Percentiles rank a stretch among this genome's conserved stretches.
phyloP scores from a whole-genome alignment of 2,329 filamentous ascomycete species.

The Seiridium unicorne region DNA sequence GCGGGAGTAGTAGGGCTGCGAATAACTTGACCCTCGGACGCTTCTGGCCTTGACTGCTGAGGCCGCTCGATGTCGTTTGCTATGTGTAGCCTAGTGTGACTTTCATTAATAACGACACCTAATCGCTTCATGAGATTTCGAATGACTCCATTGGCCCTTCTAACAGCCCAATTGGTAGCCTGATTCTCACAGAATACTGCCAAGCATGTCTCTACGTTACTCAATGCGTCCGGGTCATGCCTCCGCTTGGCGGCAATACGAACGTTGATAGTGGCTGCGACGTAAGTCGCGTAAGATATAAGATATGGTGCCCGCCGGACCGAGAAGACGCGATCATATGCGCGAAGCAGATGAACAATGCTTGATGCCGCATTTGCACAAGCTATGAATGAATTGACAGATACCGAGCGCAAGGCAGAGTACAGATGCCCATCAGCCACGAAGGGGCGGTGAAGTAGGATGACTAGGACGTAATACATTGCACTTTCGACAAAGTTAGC shows the following conservation, averaged over 20 bases:
- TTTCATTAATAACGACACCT: slow-evolving; percentile 23
- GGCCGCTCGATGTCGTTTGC: neutral
- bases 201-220: slow-evolving; percentile 40
- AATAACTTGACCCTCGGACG: too few species aligned
- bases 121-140: slow-evolving; percentile 44
- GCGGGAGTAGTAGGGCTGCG: too few species aligned
- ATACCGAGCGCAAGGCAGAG: slow-evolving; percentile 35
- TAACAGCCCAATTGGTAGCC: slow-evolving; percentile 48
- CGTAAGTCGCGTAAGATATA: slow-evolving; percentile 55
- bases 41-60: neutral
- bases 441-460: slow-evolving; percentile 53
- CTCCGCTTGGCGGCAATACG: slow-evolving; percentile 47
- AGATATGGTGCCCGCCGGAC: slow-evolving; percentile 49
- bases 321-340: slow-evolving; percentile 43
- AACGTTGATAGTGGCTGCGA: slow-evolving; percentile 50
- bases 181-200: slow-evolving; percentile 46
- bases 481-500: neutral
- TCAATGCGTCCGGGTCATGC: slow-evolving; percentile 35
- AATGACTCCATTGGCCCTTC: slow-evolving; percentile 43
- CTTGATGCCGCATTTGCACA: slow-evolving; percentile 44
- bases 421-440: slow-evolving; percentile 48
- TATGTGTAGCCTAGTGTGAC: neutral
- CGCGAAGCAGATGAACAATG: slow-evolving; percentile 41
- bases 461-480: slow-evolving; percentile 45
- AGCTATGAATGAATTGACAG: slow-evolving; percentile 40